Conservation (phyloP, 2,329 filamentous ascomycete genomes). For the Trichoderma afroharzianum region DNA sequence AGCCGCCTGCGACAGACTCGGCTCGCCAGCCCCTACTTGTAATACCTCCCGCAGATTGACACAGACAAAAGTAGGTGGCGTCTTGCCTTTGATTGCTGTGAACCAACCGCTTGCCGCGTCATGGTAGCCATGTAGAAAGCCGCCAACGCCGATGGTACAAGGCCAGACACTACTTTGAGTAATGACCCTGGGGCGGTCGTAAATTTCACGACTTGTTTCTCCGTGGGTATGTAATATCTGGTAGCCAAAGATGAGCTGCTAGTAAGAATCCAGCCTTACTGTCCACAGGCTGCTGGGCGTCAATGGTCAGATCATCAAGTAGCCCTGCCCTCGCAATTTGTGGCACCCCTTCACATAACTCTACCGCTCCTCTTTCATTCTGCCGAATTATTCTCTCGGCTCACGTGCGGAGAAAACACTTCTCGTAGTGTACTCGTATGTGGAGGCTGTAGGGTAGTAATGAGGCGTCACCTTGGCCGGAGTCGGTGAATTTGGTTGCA, state of each 20-base stretch:
- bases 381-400: background rate
- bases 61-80: background rate
- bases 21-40: background rate
- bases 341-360: background rate
- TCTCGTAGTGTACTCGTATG: too few species aligned
- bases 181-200: background rate
- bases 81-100: conserved; percentile 1
- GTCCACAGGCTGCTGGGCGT: background rate
- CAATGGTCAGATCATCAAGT: background rate
- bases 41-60: background rate
- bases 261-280: background rate
- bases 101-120: background rate
- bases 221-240: background rate
- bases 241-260: background rate
- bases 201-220: background rate
- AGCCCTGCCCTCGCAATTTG: background rate
- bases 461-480: background rate
- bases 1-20: background rate
- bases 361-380: background rate
- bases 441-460: background rate
- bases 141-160: background rate
- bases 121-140: background rate
- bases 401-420: background rate
- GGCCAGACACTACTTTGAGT: background rate
- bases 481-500: conserved; percentile 2